Conservation (phyloP, 2,329 filamentous ascomycete species). For the Dothidotthia symphoricarpi region DNA sequence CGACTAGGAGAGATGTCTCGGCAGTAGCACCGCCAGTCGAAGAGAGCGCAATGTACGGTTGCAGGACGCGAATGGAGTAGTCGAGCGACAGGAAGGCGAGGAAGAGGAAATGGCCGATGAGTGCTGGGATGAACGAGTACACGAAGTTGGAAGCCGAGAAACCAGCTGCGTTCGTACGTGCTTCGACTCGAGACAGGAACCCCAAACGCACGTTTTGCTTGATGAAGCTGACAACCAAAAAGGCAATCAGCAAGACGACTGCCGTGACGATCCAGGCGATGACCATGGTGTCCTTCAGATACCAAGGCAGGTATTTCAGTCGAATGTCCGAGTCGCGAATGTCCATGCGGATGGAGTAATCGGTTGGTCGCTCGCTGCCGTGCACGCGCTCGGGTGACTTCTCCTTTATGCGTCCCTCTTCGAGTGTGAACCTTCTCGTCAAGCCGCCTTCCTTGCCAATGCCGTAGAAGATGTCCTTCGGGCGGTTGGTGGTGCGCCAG, state of each 20-base stretch:
- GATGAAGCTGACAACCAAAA: conserved; percentile 77
- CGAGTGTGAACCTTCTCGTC: conserved; percentile 52
- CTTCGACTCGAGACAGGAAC: conserved; percentile 67
- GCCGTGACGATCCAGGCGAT: conserved; percentile 58
- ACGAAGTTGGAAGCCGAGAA: conserved; percentile 89
- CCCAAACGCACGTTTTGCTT: conserved; percentile 64
- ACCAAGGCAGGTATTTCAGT: conserved; percentile 73
- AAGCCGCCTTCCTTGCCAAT: conserved; percentile 64
- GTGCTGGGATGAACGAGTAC: conserved; percentile 71
- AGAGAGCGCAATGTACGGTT: conserved; percentile 67
- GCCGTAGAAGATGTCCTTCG: conserved; percentile 71
- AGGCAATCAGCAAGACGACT: conserved; percentile 42
- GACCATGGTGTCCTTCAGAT: conserved; percentile 65
- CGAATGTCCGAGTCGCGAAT: conserved; percentile 55
- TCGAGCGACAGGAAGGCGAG: conserved; percentile 67
- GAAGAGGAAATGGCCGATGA: conserved; percentile 66
- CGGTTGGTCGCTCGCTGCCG: conserved; percentile 28
- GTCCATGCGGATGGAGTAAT: conserved; percentile 50
- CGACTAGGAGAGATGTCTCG: conserved; percentile 63
- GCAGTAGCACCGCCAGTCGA: conserved; percentile 60
- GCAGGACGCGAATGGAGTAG: conserved; percentile 62
- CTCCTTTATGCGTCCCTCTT: conserved; percentile 50
- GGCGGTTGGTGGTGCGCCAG: conserved; percentile 69
- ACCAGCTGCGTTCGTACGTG: conserved; percentile 58
- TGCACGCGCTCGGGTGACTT: conserved; percentile 38